Evolutionary conservation across 1,284 basidiomycete genomes (phyloP).

Genomic region (Entoloma clypeatum): DNA sequence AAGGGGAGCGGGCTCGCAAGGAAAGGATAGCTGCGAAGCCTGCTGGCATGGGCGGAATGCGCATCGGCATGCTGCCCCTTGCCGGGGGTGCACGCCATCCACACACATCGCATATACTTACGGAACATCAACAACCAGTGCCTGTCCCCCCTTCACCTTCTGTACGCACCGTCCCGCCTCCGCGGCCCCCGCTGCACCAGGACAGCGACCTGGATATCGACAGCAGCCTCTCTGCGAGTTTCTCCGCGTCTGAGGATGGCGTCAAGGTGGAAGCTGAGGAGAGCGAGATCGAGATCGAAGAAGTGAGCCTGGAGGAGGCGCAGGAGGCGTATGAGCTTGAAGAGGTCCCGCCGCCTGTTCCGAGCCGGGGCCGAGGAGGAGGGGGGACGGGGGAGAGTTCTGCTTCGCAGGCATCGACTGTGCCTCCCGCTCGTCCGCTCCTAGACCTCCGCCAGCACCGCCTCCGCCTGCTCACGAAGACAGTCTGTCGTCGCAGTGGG

Average conservation of each 20-base stretch:
- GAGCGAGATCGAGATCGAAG: constrained; percentile 65
- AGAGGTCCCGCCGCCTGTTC: constrained; percentile 39
- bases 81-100: constrained; percentile 29
- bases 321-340: constrained; percentile 45
- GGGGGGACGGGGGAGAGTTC: constrained; percentile 17
- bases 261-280: constrained; percentile 63
- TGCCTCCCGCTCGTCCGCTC: constrained; percentile 32
- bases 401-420: no score
- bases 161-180: constrained; percentile 33
- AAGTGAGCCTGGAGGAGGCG: constrained; percentile 51
- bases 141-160: constrained; percentile 32
- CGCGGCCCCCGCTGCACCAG: constrained; percentile 25
- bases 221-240: constrained; percentile 30
- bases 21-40: constrained; percentile 67
- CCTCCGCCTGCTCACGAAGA: constrained; percentile 29
- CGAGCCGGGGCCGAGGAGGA: no score
- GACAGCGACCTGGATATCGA: constrained; percentile 40
- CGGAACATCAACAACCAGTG: constrained; percentile 26
- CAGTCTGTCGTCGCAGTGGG: constrained; percentile 48
- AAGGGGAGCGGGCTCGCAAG: constrained; percentile 64
- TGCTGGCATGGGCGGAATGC: constrained; percentile 72
- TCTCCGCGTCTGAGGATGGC: constrained; percentile 50
- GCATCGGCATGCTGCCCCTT: constrained; percentile 68
- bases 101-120: constrained; percentile 29
- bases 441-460: constrained; percentile 25